Evolutionary conservation across 345 rosid species (phyloP).

Genomic region (Eucalyptus caleyi): DNA sequence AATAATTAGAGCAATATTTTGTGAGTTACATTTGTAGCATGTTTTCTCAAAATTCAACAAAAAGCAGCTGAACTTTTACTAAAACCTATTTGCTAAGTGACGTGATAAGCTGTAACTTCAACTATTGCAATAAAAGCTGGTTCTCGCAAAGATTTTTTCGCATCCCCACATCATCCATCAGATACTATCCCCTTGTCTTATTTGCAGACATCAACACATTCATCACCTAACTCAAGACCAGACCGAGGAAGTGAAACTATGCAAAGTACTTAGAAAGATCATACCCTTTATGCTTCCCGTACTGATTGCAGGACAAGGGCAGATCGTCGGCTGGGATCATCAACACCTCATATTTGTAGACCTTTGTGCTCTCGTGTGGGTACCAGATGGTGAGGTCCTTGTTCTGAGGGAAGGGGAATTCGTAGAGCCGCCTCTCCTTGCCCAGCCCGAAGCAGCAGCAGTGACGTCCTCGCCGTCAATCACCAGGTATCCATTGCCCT

Average conservation of each 20-base stretch:
- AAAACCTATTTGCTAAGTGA: constrained; percentile 7
- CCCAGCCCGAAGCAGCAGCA: constrained; percentile 13
- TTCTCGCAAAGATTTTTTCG: neutral
- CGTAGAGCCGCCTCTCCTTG: neutral
- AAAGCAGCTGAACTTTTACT: neutral
- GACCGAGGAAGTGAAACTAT: neutral
- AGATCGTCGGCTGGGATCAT: constrained; percentile 25
- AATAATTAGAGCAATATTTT: no score
- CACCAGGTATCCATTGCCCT: constrained; percentile 20
- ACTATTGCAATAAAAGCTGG: neutral
- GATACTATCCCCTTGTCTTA: neutral
- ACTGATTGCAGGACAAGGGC: constrained; percentile 23
- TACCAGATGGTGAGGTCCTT: constrained; percentile 2
- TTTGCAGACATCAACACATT: neutral
- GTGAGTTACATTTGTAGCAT: no score
- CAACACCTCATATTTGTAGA: neutral
- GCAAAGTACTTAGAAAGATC: neutral
- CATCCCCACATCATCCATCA: neutral
- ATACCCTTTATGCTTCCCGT: constrained; percentile 11
- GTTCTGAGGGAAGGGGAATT: constrained; percentile 42
- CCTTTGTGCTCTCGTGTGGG: neutral
- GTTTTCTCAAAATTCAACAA: neutral
- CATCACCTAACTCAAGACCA: neutral
- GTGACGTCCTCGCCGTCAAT: constrained; percentile 27
- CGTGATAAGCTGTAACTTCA: neutral